A percentile compares a stretch with the other conserved stretches of the same genome.
phyloP scores from a whole-genome alignment of 2,329 filamentous ascomycete species.

The Trematosphaeria pertusa region DNA sequence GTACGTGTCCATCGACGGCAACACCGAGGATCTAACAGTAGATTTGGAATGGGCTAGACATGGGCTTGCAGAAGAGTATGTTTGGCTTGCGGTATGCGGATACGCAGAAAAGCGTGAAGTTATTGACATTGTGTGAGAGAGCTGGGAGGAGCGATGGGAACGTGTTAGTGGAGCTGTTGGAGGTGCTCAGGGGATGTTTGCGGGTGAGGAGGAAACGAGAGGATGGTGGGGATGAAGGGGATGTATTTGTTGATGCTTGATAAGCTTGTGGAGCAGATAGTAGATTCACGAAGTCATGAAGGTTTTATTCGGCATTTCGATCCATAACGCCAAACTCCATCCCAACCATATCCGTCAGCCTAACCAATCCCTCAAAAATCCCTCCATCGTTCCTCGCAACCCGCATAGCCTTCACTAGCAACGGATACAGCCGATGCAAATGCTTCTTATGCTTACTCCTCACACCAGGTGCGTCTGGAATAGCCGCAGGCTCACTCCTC shows the following conservation, averaged over 20 bases:
- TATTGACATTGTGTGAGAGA: conserved; percentile 1
- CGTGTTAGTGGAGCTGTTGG: conserved; percentile 4
- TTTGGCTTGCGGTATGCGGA: not conserved
- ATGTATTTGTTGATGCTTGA: too few species aligned
- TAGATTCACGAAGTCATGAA: too few species aligned
- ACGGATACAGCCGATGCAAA: conserved; percentile 78
- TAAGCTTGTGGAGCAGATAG: too few species aligned
- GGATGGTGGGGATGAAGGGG: not conserved
- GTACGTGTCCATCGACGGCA: not conserved
- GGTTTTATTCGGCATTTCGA: too few species aligned
- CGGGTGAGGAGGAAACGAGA: not conserved
- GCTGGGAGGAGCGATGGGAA: not conserved
- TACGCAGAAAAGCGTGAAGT: not conserved
- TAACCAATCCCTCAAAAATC: conserved; percentile 55
- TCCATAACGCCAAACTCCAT: conserved; percentile 43
- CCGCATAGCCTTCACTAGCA: conserved; percentile 70
- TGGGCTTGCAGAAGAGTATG: not conserved
- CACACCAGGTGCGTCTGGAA: conserved; percentile 58
- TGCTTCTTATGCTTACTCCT: conserved; percentile 66
- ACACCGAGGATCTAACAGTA: not conserved
- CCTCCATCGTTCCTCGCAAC: conserved; percentile 69
- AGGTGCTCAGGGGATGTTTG: conserved; percentile 7
- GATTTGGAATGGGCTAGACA: not conserved
- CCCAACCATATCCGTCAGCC: conserved; percentile 51
- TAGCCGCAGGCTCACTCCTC: conserved; percentile 72